Base-by-base conservation (phyloP, 306 rosid genomes). In the Cicer cuneatum region DNA sequence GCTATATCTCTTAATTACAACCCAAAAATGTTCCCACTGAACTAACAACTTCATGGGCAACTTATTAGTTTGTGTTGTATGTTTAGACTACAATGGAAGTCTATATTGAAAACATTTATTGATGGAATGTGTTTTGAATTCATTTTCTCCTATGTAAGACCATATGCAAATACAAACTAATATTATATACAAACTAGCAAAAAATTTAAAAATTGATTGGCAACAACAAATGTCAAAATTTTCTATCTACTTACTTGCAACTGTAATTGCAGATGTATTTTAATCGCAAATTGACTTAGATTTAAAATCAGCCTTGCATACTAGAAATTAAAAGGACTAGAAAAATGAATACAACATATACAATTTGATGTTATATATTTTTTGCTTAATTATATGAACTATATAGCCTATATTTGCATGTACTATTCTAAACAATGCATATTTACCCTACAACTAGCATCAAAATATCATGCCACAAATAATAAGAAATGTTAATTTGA, bases 391-490 rank as follows among this genome's bases (percentile, higher is more conserved):
- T 41, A 38, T 38, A 38, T 38, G 8, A 46, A 46, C 10, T 11
- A 46, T 54, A 46, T 54, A 10, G 16, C 40, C 64, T 29, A 64
- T 21, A 37, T 21, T 74, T 78, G 83, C 80, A 61, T 63, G 70
- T 10, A 1, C 16, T 5, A 65, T 58, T 62, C 8, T 15, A 33
- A 5, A 19, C 2, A 46, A 68, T 29, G 35, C 35, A 29, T 76
- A 12, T 38, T 59, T 64, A 73, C 54, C 69, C 53, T 71, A 51
- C 15, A 66, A 13, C 65, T 43, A 24, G 49, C 19, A 66, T 38
- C 21, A 39, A 38, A 66, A 62, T 15, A 51, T 52, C 2, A 5
- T 43, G 38, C 35, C 56, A 57, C 3, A 37, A 63, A 54, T 7
- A 61, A 47, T 0, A 40, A 5, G 18, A 39, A 64, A 66, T 21